These are phyloP conservation scores for Daldinia grandis DNA, from an alignment of 495 filamentous ascomycete species.

Conservation along the genomic window DNA sequence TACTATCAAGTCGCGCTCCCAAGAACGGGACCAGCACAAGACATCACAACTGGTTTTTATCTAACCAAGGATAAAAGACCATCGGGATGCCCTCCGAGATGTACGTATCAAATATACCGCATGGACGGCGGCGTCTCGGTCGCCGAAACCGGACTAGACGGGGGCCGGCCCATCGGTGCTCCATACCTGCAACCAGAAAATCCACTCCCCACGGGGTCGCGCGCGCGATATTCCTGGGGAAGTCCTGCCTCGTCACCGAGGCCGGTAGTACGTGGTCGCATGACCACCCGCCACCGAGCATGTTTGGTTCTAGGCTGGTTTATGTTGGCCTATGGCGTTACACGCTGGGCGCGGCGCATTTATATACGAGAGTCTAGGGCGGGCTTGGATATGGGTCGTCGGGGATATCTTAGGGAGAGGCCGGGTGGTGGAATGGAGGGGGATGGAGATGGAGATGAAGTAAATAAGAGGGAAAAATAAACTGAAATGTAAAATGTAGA, in stretches of 20 bases:
- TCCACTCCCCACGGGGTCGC: constrained; percentile 27
- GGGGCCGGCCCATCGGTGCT: not conserved
- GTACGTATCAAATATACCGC: not conserved
- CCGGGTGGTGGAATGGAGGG: not conserved
- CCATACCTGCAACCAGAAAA: not conserved
- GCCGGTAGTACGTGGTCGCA: constrained; percentile 1
- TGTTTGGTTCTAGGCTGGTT: not conserved
- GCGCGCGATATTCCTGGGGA: constrained; percentile 31
- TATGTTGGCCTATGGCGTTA: not conserved
- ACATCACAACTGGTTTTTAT: not conserved
- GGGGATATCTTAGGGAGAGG: not conserved
- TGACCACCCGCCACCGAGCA: constrained; percentile 21
- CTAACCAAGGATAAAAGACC: not conserved
- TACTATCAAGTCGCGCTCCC: not conserved
- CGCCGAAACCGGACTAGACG: not conserved
- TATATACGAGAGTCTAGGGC: not conserved
- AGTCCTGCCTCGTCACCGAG: constrained; percentile 24
- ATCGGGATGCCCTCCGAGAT: not conserved
- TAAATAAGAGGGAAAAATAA: not conserved
- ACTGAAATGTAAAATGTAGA: too few species aligned
- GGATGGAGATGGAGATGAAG: not conserved
- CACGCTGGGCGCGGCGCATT: not conserved
- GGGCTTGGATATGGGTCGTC: not conserved
- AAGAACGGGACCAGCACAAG: not conserved
- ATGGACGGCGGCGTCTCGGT: constrained; percentile 5